Percentiles rank a stretch among this genome's conserved stretches.
These are phyloP conservation scores for Kalmanozyma brasiliensis DNA, from an alignment of 1,284 basidiomycete species.

Conservation along the genomic window DNA sequence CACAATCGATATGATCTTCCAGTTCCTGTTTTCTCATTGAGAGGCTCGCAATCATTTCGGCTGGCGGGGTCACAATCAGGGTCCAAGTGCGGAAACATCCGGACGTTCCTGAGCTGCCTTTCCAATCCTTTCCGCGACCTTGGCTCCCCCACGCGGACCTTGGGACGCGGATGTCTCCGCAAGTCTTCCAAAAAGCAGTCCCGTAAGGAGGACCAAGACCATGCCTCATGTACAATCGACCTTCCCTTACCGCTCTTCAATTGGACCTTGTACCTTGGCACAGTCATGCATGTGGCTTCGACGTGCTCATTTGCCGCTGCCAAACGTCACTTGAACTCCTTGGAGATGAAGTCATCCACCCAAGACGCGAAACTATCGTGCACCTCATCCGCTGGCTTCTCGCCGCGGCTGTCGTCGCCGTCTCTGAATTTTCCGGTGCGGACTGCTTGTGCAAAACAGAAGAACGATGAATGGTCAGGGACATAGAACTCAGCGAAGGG, in stretches of 20 bases:
- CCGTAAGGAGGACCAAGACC: too few relatives aligned
- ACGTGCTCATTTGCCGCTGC: too few relatives aligned
- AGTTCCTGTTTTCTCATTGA: too few relatives aligned
- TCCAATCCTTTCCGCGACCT: not conserved
- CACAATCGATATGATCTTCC: too few relatives aligned
- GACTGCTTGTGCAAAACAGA: constrained; percentile 11
- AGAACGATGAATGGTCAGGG: constrained; percentile 1
- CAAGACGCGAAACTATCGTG: constrained; percentile 30
- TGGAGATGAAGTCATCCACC: constrained; percentile 34
- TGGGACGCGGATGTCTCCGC: constrained; percentile 13
- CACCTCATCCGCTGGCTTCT: constrained; percentile 19
- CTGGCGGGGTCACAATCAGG: constrained; percentile 14
- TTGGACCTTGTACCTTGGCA: not conserved
- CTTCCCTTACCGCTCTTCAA: not conserved
- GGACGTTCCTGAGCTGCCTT: not conserved
- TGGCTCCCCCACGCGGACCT: not conserved
- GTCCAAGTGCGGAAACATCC: constrained; percentile 15
- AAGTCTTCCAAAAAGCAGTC: constrained; percentile 4
- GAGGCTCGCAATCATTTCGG: too few relatives aligned
- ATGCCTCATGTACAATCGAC: too few relatives aligned
- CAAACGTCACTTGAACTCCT: constrained; percentile 8
- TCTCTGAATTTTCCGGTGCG: constrained; percentile 40
- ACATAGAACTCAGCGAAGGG: not conserved
- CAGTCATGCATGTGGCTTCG: not conserved
- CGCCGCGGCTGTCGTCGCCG: constrained; percentile 30